Conservation (phyloP, 345 rosid genomes). For the Brassica carinata region DNA sequence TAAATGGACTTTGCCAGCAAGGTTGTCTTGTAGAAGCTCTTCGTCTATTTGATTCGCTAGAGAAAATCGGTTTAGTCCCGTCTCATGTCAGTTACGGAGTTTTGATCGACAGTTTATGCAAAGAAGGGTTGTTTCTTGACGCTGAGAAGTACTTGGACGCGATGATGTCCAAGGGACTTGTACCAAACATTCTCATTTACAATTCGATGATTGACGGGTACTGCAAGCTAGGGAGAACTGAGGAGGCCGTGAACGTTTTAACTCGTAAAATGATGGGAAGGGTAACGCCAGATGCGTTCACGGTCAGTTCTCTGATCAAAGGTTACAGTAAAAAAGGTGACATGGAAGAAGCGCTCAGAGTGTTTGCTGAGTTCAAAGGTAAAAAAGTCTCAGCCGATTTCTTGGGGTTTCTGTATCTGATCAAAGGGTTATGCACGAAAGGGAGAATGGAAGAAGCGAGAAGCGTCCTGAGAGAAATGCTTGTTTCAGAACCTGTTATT, state of each 20-base stretch:
- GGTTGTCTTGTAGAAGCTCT: conserved; percentile 89
- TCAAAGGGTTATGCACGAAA: conserved; percentile 73
- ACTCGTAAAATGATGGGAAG: conserved; percentile 46
- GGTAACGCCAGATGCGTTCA: conserved; percentile 63
- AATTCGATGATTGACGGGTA: conserved; percentile 68
- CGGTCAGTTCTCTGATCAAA: conserved; percentile 68
- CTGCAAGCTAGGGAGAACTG: conserved; percentile 65
- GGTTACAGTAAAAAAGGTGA: conserved; percentile 74
- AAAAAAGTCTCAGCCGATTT: conserved; percentile 65
- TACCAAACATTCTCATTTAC: conserved; percentile 53
- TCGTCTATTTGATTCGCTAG: conserved; percentile 79
- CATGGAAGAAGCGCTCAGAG: conserved; percentile 73
- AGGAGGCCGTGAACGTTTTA: conserved; percentile 61
- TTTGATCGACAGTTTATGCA: conserved; percentile 69
- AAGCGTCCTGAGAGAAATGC: conserved; percentile 80
- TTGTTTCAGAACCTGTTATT: conserved; percentile 57
- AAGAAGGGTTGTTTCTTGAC: conserved; percentile 65
- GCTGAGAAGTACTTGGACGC: conserved; percentile 60
- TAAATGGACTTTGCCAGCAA: conserved; percentile 70
- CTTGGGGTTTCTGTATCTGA: conserved; percentile 69
- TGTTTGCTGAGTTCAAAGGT: conserved; percentile 56
- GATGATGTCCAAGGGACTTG: conserved; percentile 56
- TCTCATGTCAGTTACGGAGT: conserved; percentile 63
- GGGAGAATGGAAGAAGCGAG: conserved; percentile 96
- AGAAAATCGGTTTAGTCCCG: conserved; percentile 57